phyloP scores from a whole-genome alignment of 2,329 filamentous ascomycete species.

The Teratosphaeria gauchensis region DNA sequence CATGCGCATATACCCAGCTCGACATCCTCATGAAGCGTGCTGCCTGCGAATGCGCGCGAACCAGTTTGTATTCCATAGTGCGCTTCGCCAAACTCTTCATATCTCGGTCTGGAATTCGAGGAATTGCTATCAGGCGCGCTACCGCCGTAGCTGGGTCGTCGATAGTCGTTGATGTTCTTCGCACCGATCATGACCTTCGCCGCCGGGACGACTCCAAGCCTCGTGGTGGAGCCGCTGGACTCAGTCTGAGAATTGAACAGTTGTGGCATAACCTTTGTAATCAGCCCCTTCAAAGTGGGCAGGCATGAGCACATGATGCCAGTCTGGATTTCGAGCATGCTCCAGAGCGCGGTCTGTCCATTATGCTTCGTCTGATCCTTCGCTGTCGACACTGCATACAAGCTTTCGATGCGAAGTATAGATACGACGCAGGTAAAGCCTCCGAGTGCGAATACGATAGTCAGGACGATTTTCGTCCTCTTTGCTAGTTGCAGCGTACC shows the following conservation, averaged over 20 bases:
- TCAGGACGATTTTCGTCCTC: conserved; percentile 24
- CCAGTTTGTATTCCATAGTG: not conserved
- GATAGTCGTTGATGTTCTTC: not conserved
- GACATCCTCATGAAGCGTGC: not conserved
- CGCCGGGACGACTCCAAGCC: not conserved
- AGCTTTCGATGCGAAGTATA: conserved; percentile 22
- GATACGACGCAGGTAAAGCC: conserved; percentile 25
- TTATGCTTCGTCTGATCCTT: conserved; percentile 24
- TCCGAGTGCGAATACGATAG: conserved; percentile 27
- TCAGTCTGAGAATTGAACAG: not conserved
- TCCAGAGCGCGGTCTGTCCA: conserved; percentile 27
- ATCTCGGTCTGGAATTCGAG: not conserved
- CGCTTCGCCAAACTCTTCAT: not conserved
- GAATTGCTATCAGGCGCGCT: not conserved
- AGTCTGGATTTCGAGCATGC: conserved; percentile 26
- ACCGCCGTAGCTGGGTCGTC: not conserved
- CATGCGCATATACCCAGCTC: not conserved
- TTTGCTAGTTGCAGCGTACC: conserved; percentile 25
- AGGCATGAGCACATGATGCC: conserved; percentile 29
- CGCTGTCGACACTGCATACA: conserved; percentile 16
- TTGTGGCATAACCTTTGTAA: not conserved
- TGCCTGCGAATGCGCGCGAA: not conserved
- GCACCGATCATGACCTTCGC: not conserved
- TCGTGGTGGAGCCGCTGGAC: not conserved
- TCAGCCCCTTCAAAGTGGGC: conserved; percentile 30